Conservation (phyloP, 225 moss, liverwort and hornwort species). For the Straminergon stramineum region DNA sequence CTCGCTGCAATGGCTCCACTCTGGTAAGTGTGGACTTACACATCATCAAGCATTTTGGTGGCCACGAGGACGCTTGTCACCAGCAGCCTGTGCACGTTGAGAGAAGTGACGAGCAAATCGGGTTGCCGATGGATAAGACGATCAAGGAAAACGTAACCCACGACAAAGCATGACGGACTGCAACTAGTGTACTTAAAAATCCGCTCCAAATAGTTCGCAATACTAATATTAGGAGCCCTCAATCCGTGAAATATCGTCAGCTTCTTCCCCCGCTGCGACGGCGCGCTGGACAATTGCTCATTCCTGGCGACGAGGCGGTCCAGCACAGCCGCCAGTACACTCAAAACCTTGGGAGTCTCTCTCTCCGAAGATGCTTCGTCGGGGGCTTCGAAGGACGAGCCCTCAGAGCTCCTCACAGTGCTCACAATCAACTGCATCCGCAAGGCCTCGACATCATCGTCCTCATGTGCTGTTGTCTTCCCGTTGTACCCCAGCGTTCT, state of each 20-base stretch:
- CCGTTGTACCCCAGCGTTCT: slow-evolving; percentile 11
- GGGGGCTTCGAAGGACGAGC: slow-evolving; percentile 19
- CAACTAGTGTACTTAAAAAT: slow-evolving; percentile 91
- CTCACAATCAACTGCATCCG: slow-evolving; percentile 20
- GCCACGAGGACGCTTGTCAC: slow-evolving; percentile 90
- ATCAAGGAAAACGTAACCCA: slow-evolving; percentile 86
- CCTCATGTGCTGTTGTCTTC: slow-evolving; percentile 1
- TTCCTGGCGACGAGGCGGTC: slow-evolving; percentile 86
- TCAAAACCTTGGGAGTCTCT: slow-evolving; percentile 72
- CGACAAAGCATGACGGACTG: slow-evolving; percentile 91
- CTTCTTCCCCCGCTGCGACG: slow-evolving; percentile 57
- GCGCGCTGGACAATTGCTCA: slow-evolving; percentile 48
- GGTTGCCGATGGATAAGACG: slow-evolving; percentile 93
- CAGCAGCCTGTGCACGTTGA: slow-evolving; percentile 89
- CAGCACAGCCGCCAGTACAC: slow-evolving; percentile 65
- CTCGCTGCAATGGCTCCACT: background rate
- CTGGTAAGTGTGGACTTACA: slow-evolving; percentile 39
- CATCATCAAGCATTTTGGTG: slow-evolving; percentile 94
- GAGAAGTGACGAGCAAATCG: slow-evolving; percentile 81
- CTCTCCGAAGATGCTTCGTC: slow-evolving; percentile 4
- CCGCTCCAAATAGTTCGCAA: slow-evolving; percentile 80
- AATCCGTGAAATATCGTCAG: slow-evolving; percentile 86
- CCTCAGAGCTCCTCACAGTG: background rate
- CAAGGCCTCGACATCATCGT: slow-evolving; percentile 7
- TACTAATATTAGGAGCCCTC: slow-evolving; percentile 75